These are phyloP conservation scores for Wickerhamomyces xylosicus DNA, from an alignment of 805 yeast genomes.

Conservation along the genomic window DNA sequence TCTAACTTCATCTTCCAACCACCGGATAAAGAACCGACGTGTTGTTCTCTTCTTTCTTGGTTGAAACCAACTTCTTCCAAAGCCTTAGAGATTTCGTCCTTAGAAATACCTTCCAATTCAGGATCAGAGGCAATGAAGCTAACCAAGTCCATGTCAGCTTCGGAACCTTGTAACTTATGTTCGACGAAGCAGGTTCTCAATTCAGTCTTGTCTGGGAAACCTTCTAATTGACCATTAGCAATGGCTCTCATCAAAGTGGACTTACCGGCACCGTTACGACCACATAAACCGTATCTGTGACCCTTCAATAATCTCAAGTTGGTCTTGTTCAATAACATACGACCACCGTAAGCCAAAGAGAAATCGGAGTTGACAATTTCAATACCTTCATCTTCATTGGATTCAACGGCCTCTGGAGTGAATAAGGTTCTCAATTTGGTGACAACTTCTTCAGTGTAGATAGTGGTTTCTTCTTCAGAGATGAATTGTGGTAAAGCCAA, in stretches of 20 bases:
- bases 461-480: slow-evolving; percentile 25
- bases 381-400: slow-evolving; percentile 67
- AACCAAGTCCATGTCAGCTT: slow-evolving; percentile 83
- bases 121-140: slow-evolving; percentile 84
- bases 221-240: slow-evolving; percentile 93
- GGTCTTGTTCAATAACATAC: slow-evolving; percentile 94
- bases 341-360: slow-evolving; percentile 93
- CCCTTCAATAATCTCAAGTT: slow-evolving; percentile 81
- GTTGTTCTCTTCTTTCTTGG: slow-evolving; percentile 79
- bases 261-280: slow-evolving; percentile 98
- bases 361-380: slow-evolving; percentile 91
- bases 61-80: slow-evolving; percentile 84
- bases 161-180: slow-evolving; percentile 92
- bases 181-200: slow-evolving; percentile 93
- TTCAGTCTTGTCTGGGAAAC: slow-evolving; percentile 85
- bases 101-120: slow-evolving; percentile 54
- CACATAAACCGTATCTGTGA: slow-evolving; percentile 95
- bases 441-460: slow-evolving; percentile 34
- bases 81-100: slow-evolving; percentile 65
- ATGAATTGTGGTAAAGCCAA: slow-evolving; percentile 29
- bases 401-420: slow-evolving; percentile 43
- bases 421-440: slow-evolving; percentile 40
- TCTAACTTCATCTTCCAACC: slow-evolving; percentile 99
- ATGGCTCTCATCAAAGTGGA: slow-evolving; percentile 95
- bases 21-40: slow-evolving; percentile 92